These are phyloP conservation scores for Coleophoma crateriformis DNA, from an alignment of 2,329 filamentous ascomycete genomes.

Conservation along the genomic window DNA sequence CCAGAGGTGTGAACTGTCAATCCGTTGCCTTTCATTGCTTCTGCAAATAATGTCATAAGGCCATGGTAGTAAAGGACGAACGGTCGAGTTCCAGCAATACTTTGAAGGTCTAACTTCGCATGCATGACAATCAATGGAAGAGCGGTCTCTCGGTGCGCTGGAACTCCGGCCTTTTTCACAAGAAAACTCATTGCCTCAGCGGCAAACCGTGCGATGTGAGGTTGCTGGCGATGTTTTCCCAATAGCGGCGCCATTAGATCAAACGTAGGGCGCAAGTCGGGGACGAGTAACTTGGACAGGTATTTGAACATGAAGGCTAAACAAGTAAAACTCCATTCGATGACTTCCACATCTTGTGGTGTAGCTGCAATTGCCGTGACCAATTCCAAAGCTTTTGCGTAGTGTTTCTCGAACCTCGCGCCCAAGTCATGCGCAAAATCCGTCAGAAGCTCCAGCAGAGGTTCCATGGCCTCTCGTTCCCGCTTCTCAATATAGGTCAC, in stretches of 20 bases:
- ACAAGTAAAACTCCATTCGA: slow-evolving; percentile 95
- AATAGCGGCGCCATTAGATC: slow-evolving; percentile 79
- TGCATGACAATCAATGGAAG: slow-evolving; percentile 67
- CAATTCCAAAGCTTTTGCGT: slow-evolving; percentile 66
- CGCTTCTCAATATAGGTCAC: slow-evolving; percentile 70
- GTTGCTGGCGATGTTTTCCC: slow-evolving; percentile 75
- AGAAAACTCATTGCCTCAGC: slow-evolving; percentile 94
- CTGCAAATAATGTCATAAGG: slow-evolving; percentile 86
- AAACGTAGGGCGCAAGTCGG: slow-evolving; percentile 79
- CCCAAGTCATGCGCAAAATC: slow-evolving; percentile 95
- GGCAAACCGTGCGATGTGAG: slow-evolving; percentile 85
- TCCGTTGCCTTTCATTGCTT: slow-evolving; percentile 65
- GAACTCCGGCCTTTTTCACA: slow-evolving; percentile 78
- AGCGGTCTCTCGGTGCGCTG: slow-evolving; percentile 69
- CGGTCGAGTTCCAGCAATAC: slow-evolving; percentile 46
- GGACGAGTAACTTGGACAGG: slow-evolving; percentile 78
- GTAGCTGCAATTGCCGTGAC: slow-evolving; percentile 74
- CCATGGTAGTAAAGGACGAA: slow-evolving; percentile 75
- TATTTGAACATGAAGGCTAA: slow-evolving; percentile 98
- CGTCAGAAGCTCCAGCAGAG: slow-evolving; percentile 79
- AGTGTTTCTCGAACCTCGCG: slow-evolving; percentile 81
- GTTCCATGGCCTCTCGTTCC: slow-evolving; percentile 77
- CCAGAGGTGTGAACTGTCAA: slow-evolving; percentile 55
- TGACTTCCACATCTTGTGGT: slow-evolving; percentile 76
- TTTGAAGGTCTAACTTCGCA: slow-evolving; percentile 62